Base-by-base conservation (phyloP, 805 yeast species). In the Nakazawaea molendinolei region DNA sequence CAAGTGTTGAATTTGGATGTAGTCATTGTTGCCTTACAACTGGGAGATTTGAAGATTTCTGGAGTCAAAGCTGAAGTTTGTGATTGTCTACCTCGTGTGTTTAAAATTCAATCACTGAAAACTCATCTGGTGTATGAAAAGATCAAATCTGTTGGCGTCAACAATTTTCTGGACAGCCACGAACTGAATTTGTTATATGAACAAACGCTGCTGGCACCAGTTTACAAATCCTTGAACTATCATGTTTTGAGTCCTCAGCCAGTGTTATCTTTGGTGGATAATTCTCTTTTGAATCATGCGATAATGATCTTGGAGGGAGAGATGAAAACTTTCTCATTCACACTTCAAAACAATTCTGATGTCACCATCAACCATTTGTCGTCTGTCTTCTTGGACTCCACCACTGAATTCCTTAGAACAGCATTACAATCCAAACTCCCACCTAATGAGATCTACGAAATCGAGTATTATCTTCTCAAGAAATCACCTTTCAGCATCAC, bases 251-350 rank as follows among this genome's bases (percentile, higher is more conserved):
- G 65, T 39, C 48, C 68, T 0, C 87, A 86, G 46, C 95, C 95
- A 1, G 56, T 68, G 5, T 56, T 86, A 22, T 65, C 73, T 2
- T 49, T 79, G 10, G 56, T 71, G 1, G 65, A 70, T 28, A 58
- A 71, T 5, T 69, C 74, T 47, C 64, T 79, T 10, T 67, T 71
- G 15, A 79, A 77, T 45, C 75, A 76, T 3, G 79, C 85, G 76
- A 48, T 80, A 4, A 80, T 85, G 86, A 56, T 86, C 12, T 56
- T 86, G 9, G 95, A 86, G 50, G 95, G 95, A 7, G 92, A 86
- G 47, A 60, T 63, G 27, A 66, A 64, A 34, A 44, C 51, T 1
- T 73, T 83, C 41, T 58, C 65, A 2, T 53, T 85, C 5, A 52
- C 56, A 1, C 55, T 86, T 22, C 66, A 69, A 32, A 86, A 86